phyloP scores from a whole-genome alignment of 768 basidiomycete genomes.

The Rickenella mellea region DNA sequence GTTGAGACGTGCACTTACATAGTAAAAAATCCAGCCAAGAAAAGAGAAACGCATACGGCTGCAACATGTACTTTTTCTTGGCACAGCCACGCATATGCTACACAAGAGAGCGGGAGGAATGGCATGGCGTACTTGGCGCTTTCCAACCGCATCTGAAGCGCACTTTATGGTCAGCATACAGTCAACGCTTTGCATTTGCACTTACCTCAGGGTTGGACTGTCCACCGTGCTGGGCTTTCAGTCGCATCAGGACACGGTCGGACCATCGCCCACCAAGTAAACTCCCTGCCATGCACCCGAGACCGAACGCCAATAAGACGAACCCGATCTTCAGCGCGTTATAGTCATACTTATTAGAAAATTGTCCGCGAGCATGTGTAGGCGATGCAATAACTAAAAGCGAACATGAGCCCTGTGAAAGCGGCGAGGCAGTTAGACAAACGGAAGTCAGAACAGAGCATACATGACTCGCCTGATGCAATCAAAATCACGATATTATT shows the following conservation, averaged over 20 bases:
- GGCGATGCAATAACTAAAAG: slow-evolving; percentile 56
- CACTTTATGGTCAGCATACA: not conserved
- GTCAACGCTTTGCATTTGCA: not conserved
- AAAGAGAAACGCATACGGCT: slow-evolving; percentile 62
- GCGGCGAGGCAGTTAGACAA: slow-evolving; percentile 5
- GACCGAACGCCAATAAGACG: slow-evolving; percentile 66
- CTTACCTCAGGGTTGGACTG: slow-evolving; percentile 55
- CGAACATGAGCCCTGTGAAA: slow-evolving; percentile 54
- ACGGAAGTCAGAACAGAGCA: not conserved
- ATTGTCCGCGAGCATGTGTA: slow-evolving; percentile 71
- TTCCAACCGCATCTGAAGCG: slow-evolving; percentile 59
- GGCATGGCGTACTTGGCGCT: slow-evolving; percentile 51
- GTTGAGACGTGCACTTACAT: slow-evolving; percentile 39
- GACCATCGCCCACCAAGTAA: slow-evolving; percentile 51
- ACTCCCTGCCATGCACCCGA: slow-evolving; percentile 45
- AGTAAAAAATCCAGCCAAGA: slow-evolving; percentile 62
- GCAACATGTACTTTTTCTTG: slow-evolving; percentile 54
- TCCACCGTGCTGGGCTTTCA: slow-evolving; percentile 37
- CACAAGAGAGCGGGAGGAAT: slow-evolving; percentile 45
- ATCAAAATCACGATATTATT: slow-evolving; percentile 63
- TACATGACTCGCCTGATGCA: slow-evolving; percentile 40
- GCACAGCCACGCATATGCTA: slow-evolving; percentile 72
- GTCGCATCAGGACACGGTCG: slow-evolving; percentile 34
- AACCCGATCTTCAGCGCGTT: slow-evolving; percentile 64
- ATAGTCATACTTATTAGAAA: slow-evolving; percentile 55